Conservation (phyloP, 352 stramenopile species). For the Globisporangium uncinulatum region DNA sequence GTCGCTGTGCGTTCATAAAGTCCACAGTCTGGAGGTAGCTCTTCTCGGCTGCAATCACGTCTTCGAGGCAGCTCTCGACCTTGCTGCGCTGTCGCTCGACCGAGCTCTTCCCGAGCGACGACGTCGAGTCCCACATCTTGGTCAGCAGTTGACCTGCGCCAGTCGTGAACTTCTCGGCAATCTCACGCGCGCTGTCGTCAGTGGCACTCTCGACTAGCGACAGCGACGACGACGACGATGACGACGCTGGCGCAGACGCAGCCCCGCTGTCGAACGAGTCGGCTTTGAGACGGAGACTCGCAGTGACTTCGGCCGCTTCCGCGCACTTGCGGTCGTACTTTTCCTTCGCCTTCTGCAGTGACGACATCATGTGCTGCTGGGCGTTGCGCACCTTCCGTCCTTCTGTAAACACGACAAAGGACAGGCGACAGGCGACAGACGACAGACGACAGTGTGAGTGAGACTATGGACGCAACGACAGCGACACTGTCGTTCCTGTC, state of each 20-base stretch:
- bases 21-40: conserved; percentile 64
- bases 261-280: conserved; percentile 14
- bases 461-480: too few species aligned
- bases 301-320: conserved; percentile 53
- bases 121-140: conserved; percentile 80
- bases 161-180: conserved; percentile 54
- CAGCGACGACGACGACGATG: background rate
- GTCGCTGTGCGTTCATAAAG: conserved; percentile 55
- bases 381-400: conserved; percentile 62
- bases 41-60: conserved; percentile 63
- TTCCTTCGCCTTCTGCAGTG: conserved; percentile 64
- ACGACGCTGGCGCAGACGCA: conserved; percentile 4
- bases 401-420: conserved; percentile 23
- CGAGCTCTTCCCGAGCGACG: conserved; percentile 55
- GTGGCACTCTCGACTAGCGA: background rate
- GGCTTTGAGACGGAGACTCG: conserved; percentile 22
- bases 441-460: too few species aligned
- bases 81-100: conserved; percentile 61
- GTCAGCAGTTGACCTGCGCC: conserved; percentile 62
- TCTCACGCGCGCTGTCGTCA: conserved; percentile 37
- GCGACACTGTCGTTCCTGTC: too few species aligned
- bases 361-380: conserved; percentile 51
- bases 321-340: conserved; percentile 75
- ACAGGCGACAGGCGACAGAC: too few species aligned
- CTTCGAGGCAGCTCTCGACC: conserved; percentile 53